Percentiles rank a stretch among this genome's conserved stretches.
These are phyloP conservation scores for Ramichloridium luteum DNA, from an alignment of 2,329 filamentous ascomycete species.

Conservation along the genomic window DNA sequence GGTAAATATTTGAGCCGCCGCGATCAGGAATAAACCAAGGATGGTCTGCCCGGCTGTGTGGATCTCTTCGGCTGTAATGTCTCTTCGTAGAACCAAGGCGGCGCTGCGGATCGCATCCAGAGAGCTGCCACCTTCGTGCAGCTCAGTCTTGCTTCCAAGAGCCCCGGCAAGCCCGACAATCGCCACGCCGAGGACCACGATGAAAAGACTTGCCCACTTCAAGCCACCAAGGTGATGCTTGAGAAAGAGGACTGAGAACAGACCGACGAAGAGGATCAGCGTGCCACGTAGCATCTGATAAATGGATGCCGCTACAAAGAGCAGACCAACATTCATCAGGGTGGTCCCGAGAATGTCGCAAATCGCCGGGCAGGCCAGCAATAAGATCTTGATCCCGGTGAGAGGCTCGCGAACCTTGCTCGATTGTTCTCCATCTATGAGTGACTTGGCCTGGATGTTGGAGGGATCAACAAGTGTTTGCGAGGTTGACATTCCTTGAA, in stretches of 20 bases:
- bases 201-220: constrained; percentile 80
- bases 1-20: constrained; percentile 90
- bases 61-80: constrained; percentile 28
- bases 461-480: constrained; percentile 27
- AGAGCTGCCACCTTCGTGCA: constrained; percentile 16
- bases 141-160: constrained; percentile 53
- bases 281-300: constrained; percentile 98
- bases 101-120: constrained; percentile 7
- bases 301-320: constrained; percentile 90
- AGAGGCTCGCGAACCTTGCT: constrained; percentile 41
- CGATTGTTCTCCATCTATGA: constrained; percentile 38
- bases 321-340: constrained; percentile 87
- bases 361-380: constrained; percentile 75
- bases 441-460: constrained; percentile 39
- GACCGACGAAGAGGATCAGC: constrained; percentile 84
- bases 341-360: constrained; percentile 94
- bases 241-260: constrained; percentile 89
- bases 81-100: constrained; percentile 16
- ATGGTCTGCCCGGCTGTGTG: constrained; percentile 56
- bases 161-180: constrained; percentile 82
- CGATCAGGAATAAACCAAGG: constrained; percentile 79
- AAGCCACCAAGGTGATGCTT: constrained; percentile 67
- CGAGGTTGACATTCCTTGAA: constrained; percentile 21
- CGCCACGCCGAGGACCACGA: constrained; percentile 79
- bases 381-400: constrained; percentile 54